Base-by-base conservation (phyloP, 495 filamentous ascomycete species). In the Lophium mytilinum region DNA sequence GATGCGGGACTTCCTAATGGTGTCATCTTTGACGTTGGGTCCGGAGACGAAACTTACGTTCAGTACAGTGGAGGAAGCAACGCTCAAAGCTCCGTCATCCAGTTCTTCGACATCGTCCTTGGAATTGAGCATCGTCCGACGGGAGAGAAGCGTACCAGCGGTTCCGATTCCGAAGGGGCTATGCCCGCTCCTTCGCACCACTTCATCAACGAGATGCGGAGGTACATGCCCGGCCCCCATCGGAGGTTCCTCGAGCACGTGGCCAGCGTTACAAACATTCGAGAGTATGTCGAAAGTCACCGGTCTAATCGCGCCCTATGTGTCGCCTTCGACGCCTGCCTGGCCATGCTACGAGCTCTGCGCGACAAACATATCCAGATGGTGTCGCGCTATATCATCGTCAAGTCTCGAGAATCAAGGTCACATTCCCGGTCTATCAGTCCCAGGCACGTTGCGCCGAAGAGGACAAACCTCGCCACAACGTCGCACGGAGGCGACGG, bases 301-400 rank as follows among this genome's bases (percentile, higher is more conserved):
- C 72, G 69, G 9, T 71, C 73, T 45, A 78, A 96, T 68, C 77
- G 75, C 19, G 74, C 78, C 7, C 77, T 99, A 0, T 80, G 78
- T 48, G 75, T 89, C 35, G 89, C 94, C 6, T 99, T 88, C 70
- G 91, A 99, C 64, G 88, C 89, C 9, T 94, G 89, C 63, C 78
- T 97, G 3, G 81, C 88, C 15, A 96, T 95, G 85, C 80, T 99
- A 46, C 83, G 88, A n/a, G 76, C 78, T 18, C 83, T 99, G 61
- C 85, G 93, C 30, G 90, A 94, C 69, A 95, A 93, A 71, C 93
- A 99, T 66, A 92, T 97, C 63, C 87, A 89, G 68, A 91, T 99
- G 62, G 93, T 97, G 2, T 90, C 89, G 10, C 89, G 94, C 9
- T 99, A 97, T 72, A 95, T 99, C 68, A 85, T 97, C 59, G 66